phyloP scores from a whole-genome alignment of 2,329 filamentous ascomycete species.

The Penicillium sp. region DNA sequence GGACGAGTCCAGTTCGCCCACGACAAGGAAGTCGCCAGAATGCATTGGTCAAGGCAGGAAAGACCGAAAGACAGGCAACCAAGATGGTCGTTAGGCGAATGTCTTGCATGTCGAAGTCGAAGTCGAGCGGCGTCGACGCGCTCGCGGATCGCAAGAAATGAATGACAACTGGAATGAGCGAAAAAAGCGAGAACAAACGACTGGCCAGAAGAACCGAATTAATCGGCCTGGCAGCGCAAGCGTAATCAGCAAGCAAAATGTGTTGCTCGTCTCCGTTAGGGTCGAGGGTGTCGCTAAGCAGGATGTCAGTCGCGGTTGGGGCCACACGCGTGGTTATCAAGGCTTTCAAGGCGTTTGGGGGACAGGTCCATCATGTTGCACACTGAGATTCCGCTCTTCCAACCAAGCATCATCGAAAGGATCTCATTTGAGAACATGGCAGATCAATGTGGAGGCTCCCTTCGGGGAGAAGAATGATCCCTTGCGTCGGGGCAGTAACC shows the following conservation, averaged over 20 bases:
- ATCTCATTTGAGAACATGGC: slow-evolving; percentile 10
- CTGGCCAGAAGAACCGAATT: slow-evolving; percentile 24
- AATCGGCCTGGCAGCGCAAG: slow-evolving; percentile 11
- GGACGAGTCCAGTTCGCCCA: slow-evolving; percentile 64
- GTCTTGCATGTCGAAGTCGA: slow-evolving; percentile 20
- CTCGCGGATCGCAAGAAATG: slow-evolving; percentile 6
- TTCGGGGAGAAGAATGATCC: slow-evolving; percentile 17
- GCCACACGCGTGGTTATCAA: slow-evolving; percentile 8
- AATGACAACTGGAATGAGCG: slow-evolving; percentile 9
- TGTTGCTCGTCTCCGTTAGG: background rate
- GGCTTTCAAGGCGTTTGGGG: slow-evolving; percentile 4
- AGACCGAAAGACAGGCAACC: slow-evolving; percentile 30
- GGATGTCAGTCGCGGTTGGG: slow-evolving; percentile 1
- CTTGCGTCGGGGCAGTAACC: slow-evolving; percentile 17
- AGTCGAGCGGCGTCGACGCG: slow-evolving; percentile 15
- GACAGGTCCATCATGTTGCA: slow-evolving; percentile 5
- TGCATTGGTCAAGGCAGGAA: slow-evolving; percentile 51
- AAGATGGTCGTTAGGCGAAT: slow-evolving; percentile 18
- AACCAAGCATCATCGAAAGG: slow-evolving; percentile 11
- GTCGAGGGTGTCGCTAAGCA: slow-evolving; percentile 5
- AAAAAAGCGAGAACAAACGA: slow-evolving; percentile 9
- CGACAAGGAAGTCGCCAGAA: slow-evolving; percentile 92
- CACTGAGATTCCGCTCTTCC: slow-evolving; percentile 9
- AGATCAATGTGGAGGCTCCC: slow-evolving; percentile 15
- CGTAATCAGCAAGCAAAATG: background rate